A percentile compares a stretch with the other conserved stretches of the same genome.
phyloP scores from a whole-genome alignment of 495 filamentous ascomycete genomes.

The Chaetomium cochliodes region DNA sequence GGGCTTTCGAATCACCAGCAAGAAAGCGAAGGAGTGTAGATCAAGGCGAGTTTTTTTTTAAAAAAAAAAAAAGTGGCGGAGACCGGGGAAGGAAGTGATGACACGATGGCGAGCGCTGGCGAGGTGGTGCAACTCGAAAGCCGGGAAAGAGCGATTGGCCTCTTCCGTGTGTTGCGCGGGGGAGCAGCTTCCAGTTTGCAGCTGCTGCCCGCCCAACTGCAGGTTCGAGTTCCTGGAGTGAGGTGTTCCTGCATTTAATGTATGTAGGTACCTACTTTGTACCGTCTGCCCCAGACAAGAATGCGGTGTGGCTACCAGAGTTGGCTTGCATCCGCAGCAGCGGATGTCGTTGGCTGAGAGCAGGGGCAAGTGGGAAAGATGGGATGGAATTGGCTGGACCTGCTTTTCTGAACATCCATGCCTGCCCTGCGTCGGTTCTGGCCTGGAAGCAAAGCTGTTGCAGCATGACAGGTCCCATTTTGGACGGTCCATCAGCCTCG shows the following conservation, averaged over 20 bases:
- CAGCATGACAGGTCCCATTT: not conserved
- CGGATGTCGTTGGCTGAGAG: not conserved
- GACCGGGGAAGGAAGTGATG: not conserved
- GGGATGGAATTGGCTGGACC: not conserved
- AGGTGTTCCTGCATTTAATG: constrained; percentile 8
- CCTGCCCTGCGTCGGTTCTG: not conserved
- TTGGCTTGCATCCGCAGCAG: constrained; percentile 5
- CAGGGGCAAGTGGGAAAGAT: not conserved
- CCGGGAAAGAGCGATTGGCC: constrained; percentile 7
- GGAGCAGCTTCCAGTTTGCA: not conserved
- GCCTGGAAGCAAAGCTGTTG: not conserved
- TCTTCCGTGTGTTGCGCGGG: not conserved
- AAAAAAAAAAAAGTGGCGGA: not conserved
- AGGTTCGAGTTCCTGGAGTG: not conserved
- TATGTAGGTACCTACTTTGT: not conserved
- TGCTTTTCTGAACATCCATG: not conserved
- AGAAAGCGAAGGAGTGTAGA: not conserved
- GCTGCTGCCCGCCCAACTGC: not conserved
- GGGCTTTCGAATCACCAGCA: not conserved
- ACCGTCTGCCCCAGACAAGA: too few relatives aligned
- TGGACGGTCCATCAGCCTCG: constrained; percentile 4
- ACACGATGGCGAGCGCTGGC: not conserved
- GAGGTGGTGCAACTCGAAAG: not conserved
- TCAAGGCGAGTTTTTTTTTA: not conserved
- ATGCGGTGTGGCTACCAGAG: constrained; percentile 4